Evolutionary conservation across 2,329 filamentous ascomycete genomes (phyloP).

Genomic region (Aspergillus neotritici): DNA sequence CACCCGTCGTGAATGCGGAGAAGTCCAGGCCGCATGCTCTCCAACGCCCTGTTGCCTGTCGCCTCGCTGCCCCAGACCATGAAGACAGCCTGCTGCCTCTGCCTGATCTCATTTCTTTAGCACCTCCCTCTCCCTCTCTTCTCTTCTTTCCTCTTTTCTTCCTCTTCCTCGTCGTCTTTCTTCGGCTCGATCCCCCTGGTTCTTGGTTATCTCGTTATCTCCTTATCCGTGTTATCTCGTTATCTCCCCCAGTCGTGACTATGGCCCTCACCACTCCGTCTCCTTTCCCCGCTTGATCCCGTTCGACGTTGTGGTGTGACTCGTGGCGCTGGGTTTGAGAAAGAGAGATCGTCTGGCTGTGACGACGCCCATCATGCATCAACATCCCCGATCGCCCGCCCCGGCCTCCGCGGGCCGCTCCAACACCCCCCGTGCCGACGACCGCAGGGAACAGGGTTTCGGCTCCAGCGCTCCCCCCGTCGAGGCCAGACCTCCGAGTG

Average conservation of each 20-base stretch:
- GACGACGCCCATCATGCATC: conserved; percentile 65
- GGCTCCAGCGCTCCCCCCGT: conserved; percentile 51
- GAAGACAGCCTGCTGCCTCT: conserved; percentile 16
- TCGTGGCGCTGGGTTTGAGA: too few relatives aligned
- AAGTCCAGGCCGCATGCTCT: conserved; percentile 30
- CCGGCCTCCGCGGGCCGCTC: conserved; percentile 67
- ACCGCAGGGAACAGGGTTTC: conserved; percentile 61
- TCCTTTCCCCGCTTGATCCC: too few relatives aligned
- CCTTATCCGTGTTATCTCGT: conserved; percentile 25
- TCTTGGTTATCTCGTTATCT: conserved; percentile 38
- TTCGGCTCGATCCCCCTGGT: conserved; percentile 10
- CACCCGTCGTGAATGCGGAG: conserved; percentile 32
- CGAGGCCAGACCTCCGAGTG: conserved; percentile 46
- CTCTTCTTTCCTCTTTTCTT: conserved; percentile 5
- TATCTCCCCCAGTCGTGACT: conserved; percentile 31
- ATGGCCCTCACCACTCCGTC: background rate
- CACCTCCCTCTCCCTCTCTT: conserved; percentile 7
- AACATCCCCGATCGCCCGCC: conserved; percentile 72
- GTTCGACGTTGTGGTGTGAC: too few relatives aligned
- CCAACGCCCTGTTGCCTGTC: conserved; percentile 23
- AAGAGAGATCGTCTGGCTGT: too few relatives aligned
- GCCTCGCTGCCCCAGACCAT: conserved; percentile 23
- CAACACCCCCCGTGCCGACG: conserved; percentile 67
- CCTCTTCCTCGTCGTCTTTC: conserved; percentile 6
- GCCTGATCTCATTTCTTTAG: conserved; percentile 9